Evolutionary conservation across 225 moss, liverwort and hornwort species (phyloP), one percentile per base, ranked within the genome.

Genomic region (Ulota crispa): DNA sequence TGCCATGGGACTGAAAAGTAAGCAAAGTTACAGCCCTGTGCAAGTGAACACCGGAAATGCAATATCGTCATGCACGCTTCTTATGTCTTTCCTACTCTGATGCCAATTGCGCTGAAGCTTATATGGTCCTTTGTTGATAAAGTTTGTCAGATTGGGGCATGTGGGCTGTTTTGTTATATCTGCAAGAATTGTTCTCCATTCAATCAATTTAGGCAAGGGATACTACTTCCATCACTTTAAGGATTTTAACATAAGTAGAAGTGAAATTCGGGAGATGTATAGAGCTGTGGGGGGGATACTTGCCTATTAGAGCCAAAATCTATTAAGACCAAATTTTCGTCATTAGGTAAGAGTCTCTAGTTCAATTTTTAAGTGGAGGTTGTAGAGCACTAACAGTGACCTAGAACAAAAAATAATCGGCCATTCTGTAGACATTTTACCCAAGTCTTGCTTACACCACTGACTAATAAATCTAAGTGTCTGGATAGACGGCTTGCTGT

Each of bases 1-100:
- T 90, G 83, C 83, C 83, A 83, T 81, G 88, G 82, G 85, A 86
- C 84, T 86, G 82, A 81, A 76, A 45, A 86, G 85, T 81, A 88
- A 84, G 65, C 72, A 83, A 90, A 64, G 61, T 78, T 79, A 80
- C 86, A 82, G 86, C 86, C 87, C 82, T 87, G 85, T 85, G 85
- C 85, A 87, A 83, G 83, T 85, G 83, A 80, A 85, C 87, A 80
- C 70, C 74, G 81, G 83, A 85, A 85, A 68, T 77, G 83, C 87
- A 85, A 81, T 76, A 87, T 85, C 83, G 43, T 81, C 84, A 69
- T 72, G 89, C 81, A 68, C 86, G 24, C 86, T 89, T 88, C 64
- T 50, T 78, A 84, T 70, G 57, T 69, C 19, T 77, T 54, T 75
- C 55, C 34, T 26, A 73, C 42, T 66, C 28, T 24, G 62, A 43